Evolutionary conservation across 1,284 basidiomycete genomes (phyloP).

Genomic region (Leccinum griseonigrum): DNA sequence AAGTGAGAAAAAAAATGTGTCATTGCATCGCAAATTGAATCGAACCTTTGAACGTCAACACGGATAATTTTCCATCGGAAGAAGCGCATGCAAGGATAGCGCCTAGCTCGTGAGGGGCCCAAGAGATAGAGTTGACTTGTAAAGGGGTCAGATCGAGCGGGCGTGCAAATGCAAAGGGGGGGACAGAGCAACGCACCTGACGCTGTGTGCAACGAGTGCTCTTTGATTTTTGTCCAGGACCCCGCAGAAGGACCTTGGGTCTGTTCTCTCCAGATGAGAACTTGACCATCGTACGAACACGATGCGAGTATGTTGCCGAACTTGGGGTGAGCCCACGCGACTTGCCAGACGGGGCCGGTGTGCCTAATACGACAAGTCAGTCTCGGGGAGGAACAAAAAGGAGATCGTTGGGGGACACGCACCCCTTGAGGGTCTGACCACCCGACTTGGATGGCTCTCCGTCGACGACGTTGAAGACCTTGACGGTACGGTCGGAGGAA

Average conservation of each 20-base stretch:
- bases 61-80: constrained; percentile 97
- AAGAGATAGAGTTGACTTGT: constrained; percentile 93
- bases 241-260: constrained; percentile 52
- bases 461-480: constrained; percentile 93
- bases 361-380: constrained; percentile 51
- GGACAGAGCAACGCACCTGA: constrained; percentile 60
- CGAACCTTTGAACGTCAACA: constrained; percentile 93
- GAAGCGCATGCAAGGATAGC: constrained; percentile 96
- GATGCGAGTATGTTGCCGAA: constrained; percentile 96
- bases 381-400: too few species aligned
- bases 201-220: constrained; percentile 92
- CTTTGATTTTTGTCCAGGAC: constrained; percentile 93
- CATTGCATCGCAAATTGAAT: background rate
- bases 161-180: background rate
- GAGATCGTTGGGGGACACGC: constrained; percentile 21
- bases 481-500: constrained; percentile 93
- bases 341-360: constrained; percentile 97
- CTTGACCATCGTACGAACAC: constrained; percentile 97
- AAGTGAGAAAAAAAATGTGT: background rate
- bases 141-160: background rate
- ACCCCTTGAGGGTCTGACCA: constrained; percentile 87
- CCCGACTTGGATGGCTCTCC: constrained; percentile 70
- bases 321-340: constrained; percentile 98
- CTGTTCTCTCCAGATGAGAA: constrained; percentile 97
- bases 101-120: constrained; percentile 97